Evolutionary conservation across 179 eudicot genomes (phyloP).

Genomic region (Vitellaria paradoxa): DNA sequence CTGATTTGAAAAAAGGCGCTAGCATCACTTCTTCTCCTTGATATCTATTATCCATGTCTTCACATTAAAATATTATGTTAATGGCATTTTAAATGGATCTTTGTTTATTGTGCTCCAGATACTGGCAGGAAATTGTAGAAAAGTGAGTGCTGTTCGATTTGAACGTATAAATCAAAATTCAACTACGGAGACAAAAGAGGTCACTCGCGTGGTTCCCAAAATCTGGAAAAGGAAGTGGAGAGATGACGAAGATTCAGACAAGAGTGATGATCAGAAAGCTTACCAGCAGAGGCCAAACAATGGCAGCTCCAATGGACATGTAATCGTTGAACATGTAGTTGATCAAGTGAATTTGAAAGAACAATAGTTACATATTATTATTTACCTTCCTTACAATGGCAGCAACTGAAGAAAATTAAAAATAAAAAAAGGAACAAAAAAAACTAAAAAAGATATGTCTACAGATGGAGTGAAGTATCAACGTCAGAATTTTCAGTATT

Average conservation of each 20-base stretch:
- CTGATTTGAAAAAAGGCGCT: too few relatives aligned
- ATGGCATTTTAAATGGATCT: too few relatives aligned
- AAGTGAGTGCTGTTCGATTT: constrained; percentile 51
- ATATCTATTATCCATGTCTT: too few relatives aligned
- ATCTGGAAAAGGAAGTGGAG: constrained; percentile 46
- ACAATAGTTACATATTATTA: background rate
- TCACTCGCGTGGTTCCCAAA: constrained; percentile 49
- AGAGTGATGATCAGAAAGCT: constrained; percentile 15
- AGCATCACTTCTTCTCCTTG: too few relatives aligned
- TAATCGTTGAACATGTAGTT: too few relatives aligned
- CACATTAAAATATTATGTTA: too few relatives aligned
- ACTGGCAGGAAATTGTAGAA: constrained; percentile 55
- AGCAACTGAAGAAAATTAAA: background rate
- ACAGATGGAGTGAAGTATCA: constrained; percentile 25
- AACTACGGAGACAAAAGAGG: constrained; percentile 30
- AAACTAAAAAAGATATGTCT: background rate
- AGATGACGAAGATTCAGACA: constrained; percentile 19
- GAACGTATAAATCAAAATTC: constrained; percentile 31
- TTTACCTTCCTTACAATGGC: background rate
- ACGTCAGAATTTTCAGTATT: constrained; percentile 20
- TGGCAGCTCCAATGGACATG: constrained; percentile 12
- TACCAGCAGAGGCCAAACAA: constrained; percentile 18
- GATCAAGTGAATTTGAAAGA: too few relatives aligned
- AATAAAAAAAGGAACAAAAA: background rate
- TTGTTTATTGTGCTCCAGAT: constrained; percentile 34